A percentile compares a stretch with the other conserved stretches of the same genome.
phyloP scores from a whole-genome alignment of 768 basidiomycete genomes.

The Psilocybe subaeruginosa region DNA sequence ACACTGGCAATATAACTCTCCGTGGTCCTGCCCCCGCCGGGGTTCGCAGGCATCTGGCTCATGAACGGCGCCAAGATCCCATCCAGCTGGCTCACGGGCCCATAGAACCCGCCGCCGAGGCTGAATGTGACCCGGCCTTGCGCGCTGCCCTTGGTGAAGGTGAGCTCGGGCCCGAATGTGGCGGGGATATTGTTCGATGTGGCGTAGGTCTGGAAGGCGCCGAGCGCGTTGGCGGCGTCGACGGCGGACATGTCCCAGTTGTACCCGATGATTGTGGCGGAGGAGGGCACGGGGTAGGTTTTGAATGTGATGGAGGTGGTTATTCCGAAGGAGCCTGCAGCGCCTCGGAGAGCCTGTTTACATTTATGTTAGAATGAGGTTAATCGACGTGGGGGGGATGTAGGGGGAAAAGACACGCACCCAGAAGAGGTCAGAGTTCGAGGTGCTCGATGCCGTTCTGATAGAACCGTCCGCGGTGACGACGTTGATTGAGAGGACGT shows the following conservation, averaged over 20 bases:
- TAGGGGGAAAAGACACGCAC: conserved; percentile 3
- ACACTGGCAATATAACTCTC: conserved; percentile 35
- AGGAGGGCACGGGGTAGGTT: conserved; percentile 36
- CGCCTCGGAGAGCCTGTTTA: conserved; percentile 38
- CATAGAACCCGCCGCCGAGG: conserved; percentile 35
- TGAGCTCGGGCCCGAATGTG: conserved; percentile 35
- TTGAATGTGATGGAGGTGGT: conserved; percentile 35
- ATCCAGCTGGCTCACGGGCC: conserved; percentile 21
- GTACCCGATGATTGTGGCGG: conserved; percentile 36
- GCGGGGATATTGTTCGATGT: conserved; percentile 28
- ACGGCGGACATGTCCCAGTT: conserved; percentile 34
- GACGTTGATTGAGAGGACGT: conserved; percentile 21
- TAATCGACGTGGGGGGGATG: not conserved
- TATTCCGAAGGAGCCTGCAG: conserved; percentile 40
- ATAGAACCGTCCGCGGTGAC: conserved; percentile 28
- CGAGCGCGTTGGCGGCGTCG: conserved; percentile 33
- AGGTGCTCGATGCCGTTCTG: conserved; percentile 15
- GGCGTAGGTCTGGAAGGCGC: conserved; percentile 36
- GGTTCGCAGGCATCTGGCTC: conserved; percentile 22
- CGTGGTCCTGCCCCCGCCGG: conserved; percentile 12
- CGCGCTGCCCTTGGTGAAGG: conserved; percentile 26
- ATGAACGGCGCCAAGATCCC: conserved; percentile 31
- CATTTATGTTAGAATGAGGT: not conserved
- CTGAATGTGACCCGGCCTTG: conserved; percentile 29
- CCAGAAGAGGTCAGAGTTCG: conserved; percentile 28